phyloP scores from a whole-genome alignment of 1,284 basidiomycete genomes.

The Golubevia sp. region DNA sequence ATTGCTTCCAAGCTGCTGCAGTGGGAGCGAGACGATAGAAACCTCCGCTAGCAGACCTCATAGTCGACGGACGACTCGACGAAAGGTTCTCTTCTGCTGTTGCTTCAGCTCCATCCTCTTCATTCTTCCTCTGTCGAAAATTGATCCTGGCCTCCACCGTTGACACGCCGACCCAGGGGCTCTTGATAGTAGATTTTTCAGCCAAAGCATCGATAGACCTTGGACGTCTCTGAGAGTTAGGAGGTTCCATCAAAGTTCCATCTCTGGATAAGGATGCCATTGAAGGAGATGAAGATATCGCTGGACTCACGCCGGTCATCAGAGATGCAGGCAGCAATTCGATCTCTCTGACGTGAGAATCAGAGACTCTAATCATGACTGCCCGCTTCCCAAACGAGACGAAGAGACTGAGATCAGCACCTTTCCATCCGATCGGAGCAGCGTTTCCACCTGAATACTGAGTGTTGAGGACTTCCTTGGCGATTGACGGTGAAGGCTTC shows the following conservation, averaged over 20 bases:
- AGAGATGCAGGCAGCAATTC: slow-evolving; percentile 24
- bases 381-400: slow-evolving; percentile 37
- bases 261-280: slow-evolving; percentile 5
- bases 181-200: slow-evolving; percentile 22
- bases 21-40: neutral
- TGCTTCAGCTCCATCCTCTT: too few species aligned
- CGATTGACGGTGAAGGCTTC: neutral
- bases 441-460: slow-evolving; percentile 10
- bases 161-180: slow-evolving; percentile 31
- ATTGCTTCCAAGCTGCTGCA: neutral
- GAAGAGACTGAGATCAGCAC: slow-evolving; percentile 33
- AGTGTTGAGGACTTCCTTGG: slow-evolving; percentile 8
- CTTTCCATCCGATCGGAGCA: slow-evolving; percentile 25
- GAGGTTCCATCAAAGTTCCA: slow-evolving; percentile 1
- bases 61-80: neutral
- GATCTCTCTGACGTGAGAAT: slow-evolving; percentile 37
- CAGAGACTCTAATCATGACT: slow-evolving; percentile 32
- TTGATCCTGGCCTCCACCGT: slow-evolving; percentile 20
- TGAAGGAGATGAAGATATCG: neutral
- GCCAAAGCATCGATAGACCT: slow-evolving; percentile 19
- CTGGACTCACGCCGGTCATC: too few species aligned
- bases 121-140: slow-evolving; percentile 15
- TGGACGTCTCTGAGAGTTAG: slow-evolving; percentile 9
- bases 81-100: neutral
- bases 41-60: neutral